Conservation (phyloP, 192 early-diverging fungal genomes). For the Irineochytrium annulatum region DNA sequence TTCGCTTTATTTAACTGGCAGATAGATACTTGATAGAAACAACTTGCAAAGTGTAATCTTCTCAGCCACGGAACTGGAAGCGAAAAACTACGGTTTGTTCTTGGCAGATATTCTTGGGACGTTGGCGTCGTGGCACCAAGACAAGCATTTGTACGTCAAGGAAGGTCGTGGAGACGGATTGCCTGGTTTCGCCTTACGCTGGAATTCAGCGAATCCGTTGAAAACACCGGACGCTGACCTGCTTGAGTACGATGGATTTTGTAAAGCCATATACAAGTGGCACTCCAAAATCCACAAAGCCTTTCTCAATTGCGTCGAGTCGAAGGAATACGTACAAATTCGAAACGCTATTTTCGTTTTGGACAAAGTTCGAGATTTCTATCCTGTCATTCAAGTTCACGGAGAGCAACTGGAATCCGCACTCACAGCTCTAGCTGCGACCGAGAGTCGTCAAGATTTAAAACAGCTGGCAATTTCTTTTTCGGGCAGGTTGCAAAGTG, state of each 20-base stretch:
- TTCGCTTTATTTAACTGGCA: not conserved
- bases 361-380: constrained; percentile 54
- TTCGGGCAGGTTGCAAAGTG: constrained; percentile 25
- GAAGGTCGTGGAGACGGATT: constrained; percentile 53
- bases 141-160: constrained; percentile 43
- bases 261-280: constrained; percentile 67
- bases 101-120: constrained; percentile 50
- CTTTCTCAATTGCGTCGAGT: constrained; percentile 39
- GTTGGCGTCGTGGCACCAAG: constrained; percentile 56
- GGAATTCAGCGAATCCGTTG: too few species aligned
- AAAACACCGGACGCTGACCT: constrained; percentile 38
- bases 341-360: constrained; percentile 74
- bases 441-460: constrained; percentile 65
- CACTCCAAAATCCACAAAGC: constrained; percentile 50
- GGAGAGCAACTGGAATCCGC: constrained; percentile 46
- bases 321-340: constrained; percentile 66
- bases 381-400: constrained; percentile 55
- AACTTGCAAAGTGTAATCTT: constrained; percentile 49
- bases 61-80: constrained; percentile 68
- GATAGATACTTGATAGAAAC: constrained; percentile 34
- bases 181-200: constrained; percentile 69
- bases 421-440: constrained; percentile 43
- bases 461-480: constrained; percentile 65
- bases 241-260: constrained; percentile 57
- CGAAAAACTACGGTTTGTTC: constrained; percentile 68